Evolutionary conservation across 352 stramenopile genomes (phyloP).

Genomic region (Pilasporangium apinafurcum): DNA sequence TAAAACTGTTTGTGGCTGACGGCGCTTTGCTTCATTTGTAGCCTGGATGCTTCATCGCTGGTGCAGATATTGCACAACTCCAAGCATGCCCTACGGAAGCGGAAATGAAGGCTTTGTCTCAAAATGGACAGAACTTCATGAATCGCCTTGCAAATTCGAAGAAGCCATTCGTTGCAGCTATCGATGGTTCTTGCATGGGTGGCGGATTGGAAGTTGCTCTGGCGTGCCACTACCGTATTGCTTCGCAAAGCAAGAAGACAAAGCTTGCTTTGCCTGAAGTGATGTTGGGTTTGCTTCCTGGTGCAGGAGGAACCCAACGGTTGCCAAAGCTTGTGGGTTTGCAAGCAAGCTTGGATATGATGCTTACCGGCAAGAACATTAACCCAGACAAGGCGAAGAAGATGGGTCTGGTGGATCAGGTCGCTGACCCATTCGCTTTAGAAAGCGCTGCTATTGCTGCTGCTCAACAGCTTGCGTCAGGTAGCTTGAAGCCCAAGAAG

Average conservation of each 20-base stretch:
- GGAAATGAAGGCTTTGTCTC: conserved; percentile 89
- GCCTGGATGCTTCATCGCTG: conserved; percentile 96
- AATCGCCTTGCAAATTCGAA: conserved; percentile 89
- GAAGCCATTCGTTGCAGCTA: conserved; percentile 94
- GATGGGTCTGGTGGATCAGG: conserved; percentile 96
- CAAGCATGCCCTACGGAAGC: conserved; percentile 78
- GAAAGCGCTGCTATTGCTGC: conserved; percentile 89
- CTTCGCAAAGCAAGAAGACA: conserved; percentile 93
- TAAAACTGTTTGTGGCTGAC: too few species aligned
- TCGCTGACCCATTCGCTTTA: conserved; percentile 87
- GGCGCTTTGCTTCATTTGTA: too few species aligned
- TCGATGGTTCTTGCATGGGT: conserved; percentile 95
- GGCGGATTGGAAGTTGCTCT: conserved; percentile 96
- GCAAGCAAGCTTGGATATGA: conserved; percentile 94
- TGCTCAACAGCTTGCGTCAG: conserved; percentile 85
- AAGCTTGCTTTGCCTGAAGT: conserved; percentile 96
- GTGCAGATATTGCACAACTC: conserved; percentile 97
- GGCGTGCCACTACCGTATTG: conserved; percentile 97
- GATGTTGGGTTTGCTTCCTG: conserved; percentile 96
- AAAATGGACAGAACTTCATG: conserved; percentile 92
- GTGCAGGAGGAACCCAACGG: conserved; percentile 97
- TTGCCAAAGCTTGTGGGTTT: conserved; percentile 93
- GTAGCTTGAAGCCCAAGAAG: conserved; percentile 91
- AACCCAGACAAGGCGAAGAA: conserved; percentile 94
- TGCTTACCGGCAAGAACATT: conserved; percentile 97